phyloP scores from a whole-genome alignment of 2,329 filamentous ascomycete species.

The Sporothrix mexicana region DNA sequence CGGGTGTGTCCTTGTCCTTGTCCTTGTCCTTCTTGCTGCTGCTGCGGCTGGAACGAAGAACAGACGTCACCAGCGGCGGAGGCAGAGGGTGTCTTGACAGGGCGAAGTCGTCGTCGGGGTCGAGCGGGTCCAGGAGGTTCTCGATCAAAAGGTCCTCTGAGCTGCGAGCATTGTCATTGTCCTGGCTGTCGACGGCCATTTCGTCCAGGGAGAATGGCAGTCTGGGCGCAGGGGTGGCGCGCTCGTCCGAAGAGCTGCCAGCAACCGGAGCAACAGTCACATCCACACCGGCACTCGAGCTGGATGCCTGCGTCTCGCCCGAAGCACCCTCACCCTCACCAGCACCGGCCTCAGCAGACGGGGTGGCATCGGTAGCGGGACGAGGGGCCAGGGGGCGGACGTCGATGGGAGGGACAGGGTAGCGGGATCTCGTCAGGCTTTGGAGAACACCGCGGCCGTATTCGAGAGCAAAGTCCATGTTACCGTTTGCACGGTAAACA shows the following conservation, averaged over 20 bases:
- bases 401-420: slow-evolving; percentile 70
- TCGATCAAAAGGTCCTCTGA: slow-evolving; percentile 36
- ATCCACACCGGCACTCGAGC: neutral
- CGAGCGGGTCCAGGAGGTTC: neutral
- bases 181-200: slow-evolving; percentile 44
- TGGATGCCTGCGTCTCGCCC: neutral
- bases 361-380: neutral
- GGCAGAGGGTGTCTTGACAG: slow-evolving; percentile 9
- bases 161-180: slow-evolving; percentile 32
- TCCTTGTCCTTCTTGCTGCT: neutral
- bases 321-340: neutral
- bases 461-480: slow-evolving; percentile 63
- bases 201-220: slow-evolving; percentile 38
- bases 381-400: neutral
- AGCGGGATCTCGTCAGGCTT: slow-evolving; percentile 63
- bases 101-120: neutral
- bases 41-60: neutral
- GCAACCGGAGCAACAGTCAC: slow-evolving; percentile 18
- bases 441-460: slow-evolving; percentile 73
- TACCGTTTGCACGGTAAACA: slow-evolving; percentile 80
- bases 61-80: neutral
- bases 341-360: neutral
- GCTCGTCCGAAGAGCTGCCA: neutral
- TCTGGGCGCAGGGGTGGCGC: slow-evolving; percentile 31
- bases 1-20: slow-evolving; percentile 31